phyloP scores from a whole-genome alignment of 2,329 filamentous ascomycete genomes.

The Exophiala sp. region DNA sequence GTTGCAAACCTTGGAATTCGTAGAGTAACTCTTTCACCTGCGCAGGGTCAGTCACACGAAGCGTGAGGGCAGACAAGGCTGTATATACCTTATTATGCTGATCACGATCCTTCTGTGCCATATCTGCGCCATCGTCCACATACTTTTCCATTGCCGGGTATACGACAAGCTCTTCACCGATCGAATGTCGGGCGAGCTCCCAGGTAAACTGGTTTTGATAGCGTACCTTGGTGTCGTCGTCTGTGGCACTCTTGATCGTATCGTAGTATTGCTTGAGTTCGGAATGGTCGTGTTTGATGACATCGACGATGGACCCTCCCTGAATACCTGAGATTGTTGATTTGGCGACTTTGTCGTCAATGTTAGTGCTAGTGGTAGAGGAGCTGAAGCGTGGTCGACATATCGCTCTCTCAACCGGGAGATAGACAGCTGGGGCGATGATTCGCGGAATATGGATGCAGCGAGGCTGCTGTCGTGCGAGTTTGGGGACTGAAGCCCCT shows the following conservation, averaged over 20 bases:
- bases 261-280: constrained; percentile 42
- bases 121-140: constrained; percentile 39
- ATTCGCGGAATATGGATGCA: not conserved
- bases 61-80: too few species aligned
- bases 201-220: constrained; percentile 50
- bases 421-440: not conserved
- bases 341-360: not conserved
- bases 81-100: constrained; percentile 43
- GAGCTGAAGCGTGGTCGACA: not conserved
- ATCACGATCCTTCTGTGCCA: constrained; percentile 46
- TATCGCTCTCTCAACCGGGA: not conserved
- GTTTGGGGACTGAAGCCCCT: not conserved
- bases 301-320: not conserved
- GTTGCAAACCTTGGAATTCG: constrained; percentile 44
- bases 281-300: constrained; percentile 41
- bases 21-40: constrained; percentile 51
- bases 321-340: not conserved
- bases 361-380: not conserved
- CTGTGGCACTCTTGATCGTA: constrained; percentile 38
- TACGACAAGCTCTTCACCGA: constrained; percentile 50
- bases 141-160: constrained; percentile 51
- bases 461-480: not conserved
- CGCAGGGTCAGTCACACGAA: not conserved
- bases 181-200: constrained; percentile 48
- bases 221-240: constrained; percentile 40